These are phyloP conservation scores for Nepenthes gracilis DNA, from an alignment of 148 eudicot genomes.

Conservation along the genomic window DNA sequence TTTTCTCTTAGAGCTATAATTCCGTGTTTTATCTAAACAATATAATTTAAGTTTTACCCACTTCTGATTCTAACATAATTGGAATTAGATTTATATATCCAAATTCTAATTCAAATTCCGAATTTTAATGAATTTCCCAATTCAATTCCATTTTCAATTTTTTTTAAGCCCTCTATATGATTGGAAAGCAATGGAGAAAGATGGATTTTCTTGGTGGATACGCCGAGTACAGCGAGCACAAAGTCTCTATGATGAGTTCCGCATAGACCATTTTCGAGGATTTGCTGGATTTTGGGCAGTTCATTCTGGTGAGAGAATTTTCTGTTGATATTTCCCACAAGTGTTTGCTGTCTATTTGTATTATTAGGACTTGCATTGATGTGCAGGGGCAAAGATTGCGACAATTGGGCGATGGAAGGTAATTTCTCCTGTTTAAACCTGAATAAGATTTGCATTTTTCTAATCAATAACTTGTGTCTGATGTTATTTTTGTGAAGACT, in stretches of 20 bases:
- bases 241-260: conserved; percentile 83
- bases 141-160: conserved; percentile 1
- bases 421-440: conserved; percentile 13
- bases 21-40: too few relatives aligned
- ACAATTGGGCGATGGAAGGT: conserved; percentile 87
- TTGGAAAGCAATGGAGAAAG: conserved; percentile 88
- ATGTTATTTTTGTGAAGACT: conserved; percentile 45
- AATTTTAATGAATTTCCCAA: background rate
- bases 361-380: conserved; percentile 1
- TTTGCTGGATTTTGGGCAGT: conserved; percentile 99
- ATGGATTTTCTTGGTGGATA: conserved; percentile 92
- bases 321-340: background rate
- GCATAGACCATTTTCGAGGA: conserved; percentile 98
- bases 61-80: too few relatives aligned
- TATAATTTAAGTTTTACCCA: too few relatives aligned
- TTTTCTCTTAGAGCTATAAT: too few relatives aligned
- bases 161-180: conserved; percentile 75
- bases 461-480: conserved; percentile 4
- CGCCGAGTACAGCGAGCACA: conserved; percentile 67
- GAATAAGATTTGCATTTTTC: background rate
- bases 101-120: too few relatives aligned
- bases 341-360: conserved; percentile 1
- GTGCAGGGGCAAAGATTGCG: conserved; percentile 81
- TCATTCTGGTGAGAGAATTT: conserved; percentile 58
- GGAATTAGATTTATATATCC: too few relatives aligned